phyloP scores from a whole-genome alignment of 176 grass and related monocot genomes.

The Rhynchospora breviuscula region DNA sequence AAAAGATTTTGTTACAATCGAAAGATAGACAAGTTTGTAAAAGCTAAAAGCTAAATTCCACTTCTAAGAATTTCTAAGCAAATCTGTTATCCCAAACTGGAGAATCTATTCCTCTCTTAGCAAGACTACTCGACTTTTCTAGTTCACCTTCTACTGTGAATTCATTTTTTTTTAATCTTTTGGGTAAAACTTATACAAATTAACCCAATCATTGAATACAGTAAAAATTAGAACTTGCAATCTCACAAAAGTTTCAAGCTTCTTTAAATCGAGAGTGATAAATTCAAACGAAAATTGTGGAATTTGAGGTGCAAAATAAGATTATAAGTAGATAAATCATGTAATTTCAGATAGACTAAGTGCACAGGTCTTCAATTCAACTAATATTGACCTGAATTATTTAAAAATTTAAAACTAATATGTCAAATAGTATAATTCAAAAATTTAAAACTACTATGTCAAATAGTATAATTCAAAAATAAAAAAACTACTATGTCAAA shows the following conservation, averaged over 20 bases:
- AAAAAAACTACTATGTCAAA: no score
- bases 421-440: no score
- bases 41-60: slow-evolving; percentile 20
- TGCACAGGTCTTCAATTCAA: background rate
- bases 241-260: background rate
- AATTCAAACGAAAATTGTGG: background rate
- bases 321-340: background rate
- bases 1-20: background rate
- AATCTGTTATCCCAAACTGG: background rate
- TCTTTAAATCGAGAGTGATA: background rate
- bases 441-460: no score
- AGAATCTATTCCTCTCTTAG: background rate
- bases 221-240: background rate
- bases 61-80: background rate
- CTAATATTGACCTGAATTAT: background rate
- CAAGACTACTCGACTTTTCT: background rate
- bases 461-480: no score
- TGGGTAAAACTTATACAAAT: background rate
- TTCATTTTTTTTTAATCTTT: background rate
- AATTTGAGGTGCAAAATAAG: background rate
- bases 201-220: background rate
- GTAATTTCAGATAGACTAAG: background rate
- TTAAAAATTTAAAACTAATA: background rate
- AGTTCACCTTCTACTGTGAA: background rate
- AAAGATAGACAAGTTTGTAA: slow-evolving; percentile 4